A percentile compares a stretch with the other conserved stretches of the same genome.
phyloP scores from a whole-genome alignment of 1,139 yeast genomes.

The Candida mesenterica region DNA sequence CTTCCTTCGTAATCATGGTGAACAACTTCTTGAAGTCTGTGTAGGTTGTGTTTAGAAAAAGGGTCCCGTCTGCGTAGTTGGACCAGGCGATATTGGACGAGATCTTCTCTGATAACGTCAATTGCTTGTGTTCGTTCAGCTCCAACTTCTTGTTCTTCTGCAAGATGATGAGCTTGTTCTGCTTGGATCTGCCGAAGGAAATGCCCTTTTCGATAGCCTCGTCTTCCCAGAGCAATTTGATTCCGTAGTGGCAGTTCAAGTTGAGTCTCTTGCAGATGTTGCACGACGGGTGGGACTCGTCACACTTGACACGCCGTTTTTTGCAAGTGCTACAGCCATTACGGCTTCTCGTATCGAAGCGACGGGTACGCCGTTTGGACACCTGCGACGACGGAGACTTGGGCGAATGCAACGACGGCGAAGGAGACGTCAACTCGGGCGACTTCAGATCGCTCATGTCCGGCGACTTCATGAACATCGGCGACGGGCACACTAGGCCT shows the following conservation, averaged over 20 bases:
- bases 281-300: constrained; percentile 30
- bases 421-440: not conserved
- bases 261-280: constrained; percentile 20
- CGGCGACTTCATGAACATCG: not conserved
- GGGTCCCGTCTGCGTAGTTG: constrained; percentile 11
- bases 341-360: constrained; percentile 18
- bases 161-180: constrained; percentile 14
- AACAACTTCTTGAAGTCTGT: constrained; percentile 18
- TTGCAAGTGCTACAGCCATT: constrained; percentile 28
- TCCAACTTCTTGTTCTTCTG: constrained; percentile 10
- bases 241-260: constrained; percentile 19
- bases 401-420: not conserved
- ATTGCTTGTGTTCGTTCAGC: constrained; percentile 7
- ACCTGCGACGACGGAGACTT: not conserved
- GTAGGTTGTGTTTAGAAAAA: constrained; percentile 24
- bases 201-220: constrained; percentile 32
- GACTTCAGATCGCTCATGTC: not conserved
- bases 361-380: constrained; percentile 4
- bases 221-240: constrained; percentile 30
- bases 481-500: not conserved
- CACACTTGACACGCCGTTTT: constrained; percentile 28
- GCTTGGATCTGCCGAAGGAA: constrained; percentile 34
- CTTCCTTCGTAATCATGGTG: constrained; percentile 7
- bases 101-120: constrained; percentile 14
- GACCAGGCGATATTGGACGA: constrained; percentile 12